Conservation (phyloP, 2,329 filamentous ascomycete species). For the Massarina eburnea region DNA sequence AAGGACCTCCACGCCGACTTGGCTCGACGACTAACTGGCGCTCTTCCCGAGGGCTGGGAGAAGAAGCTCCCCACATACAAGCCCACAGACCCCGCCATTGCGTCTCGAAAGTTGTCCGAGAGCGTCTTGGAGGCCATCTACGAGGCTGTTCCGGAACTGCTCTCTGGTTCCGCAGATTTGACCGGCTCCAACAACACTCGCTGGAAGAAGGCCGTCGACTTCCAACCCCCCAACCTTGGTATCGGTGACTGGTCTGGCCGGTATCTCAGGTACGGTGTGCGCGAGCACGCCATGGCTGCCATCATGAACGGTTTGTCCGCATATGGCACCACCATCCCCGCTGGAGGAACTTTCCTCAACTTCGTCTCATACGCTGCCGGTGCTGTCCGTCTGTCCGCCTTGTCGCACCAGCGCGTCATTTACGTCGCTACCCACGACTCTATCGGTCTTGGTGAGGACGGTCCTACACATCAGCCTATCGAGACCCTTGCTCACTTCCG, state of each 20-base stretch:
- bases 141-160: constrained; percentile 78
- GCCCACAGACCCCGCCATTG: constrained; percentile 77
- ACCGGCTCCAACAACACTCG: constrained; percentile 98
- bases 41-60: constrained; percentile 95
- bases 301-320: constrained; percentile 94
- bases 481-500: constrained; percentile 98
- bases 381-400: constrained; percentile 87
- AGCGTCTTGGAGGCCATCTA: constrained; percentile 87
- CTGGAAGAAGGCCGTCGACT: constrained; percentile 96
- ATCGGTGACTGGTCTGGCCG: constrained; percentile 90
- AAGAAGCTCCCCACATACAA: constrained; percentile 91
- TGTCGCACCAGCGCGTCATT: constrained; percentile 88
- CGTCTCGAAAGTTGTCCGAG: constrained; percentile 96
- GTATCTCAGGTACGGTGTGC: constrained; percentile 90
- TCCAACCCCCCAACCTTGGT: constrained; percentile 84
- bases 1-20: constrained; percentile 80
- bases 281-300: constrained; percentile 89
- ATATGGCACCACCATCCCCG: constrained; percentile 93
- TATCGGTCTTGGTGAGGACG: constrained; percentile 98
- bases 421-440: constrained; percentile 99
- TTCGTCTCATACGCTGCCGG: constrained; percentile 98
- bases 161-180: constrained; percentile 96
- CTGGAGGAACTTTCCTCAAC: constrained; percentile 96
- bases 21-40: constrained; percentile 73
- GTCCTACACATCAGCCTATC: constrained; percentile 97